Conservation (phyloP, 2,329 filamentous ascomycete genomes). For the Colletotrichum tanaceti region DNA sequence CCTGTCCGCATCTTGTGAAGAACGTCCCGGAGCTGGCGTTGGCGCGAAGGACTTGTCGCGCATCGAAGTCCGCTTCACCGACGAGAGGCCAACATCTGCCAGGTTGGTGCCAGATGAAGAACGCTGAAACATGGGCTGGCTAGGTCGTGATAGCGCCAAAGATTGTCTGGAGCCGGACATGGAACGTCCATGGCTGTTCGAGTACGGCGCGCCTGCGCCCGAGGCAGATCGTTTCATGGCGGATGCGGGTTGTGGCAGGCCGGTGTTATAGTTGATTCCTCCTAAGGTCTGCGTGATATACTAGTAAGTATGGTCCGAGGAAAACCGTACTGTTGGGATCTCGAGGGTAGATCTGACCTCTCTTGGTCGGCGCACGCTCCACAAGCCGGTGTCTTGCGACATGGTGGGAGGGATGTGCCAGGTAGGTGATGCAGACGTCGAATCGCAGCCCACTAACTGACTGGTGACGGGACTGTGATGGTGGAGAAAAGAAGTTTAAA, state of each 20-base stretch:
- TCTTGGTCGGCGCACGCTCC: conserved; percentile 90
- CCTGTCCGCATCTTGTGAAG: conserved; percentile 67
- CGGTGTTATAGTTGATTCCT: conserved; percentile 82
- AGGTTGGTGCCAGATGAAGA: conserved; percentile 86
- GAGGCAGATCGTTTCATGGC: conserved; percentile 94
- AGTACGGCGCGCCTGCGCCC: conserved; percentile 73
- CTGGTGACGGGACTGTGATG: conserved; percentile 5
- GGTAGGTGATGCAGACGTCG: conserved; percentile 6
- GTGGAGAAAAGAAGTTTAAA: not conserved
- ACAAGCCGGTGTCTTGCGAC: conserved; percentile 89
- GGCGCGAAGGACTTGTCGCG: conserved; percentile 70
- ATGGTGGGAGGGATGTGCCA: conserved; percentile 59
- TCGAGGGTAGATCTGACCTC: conserved; percentile 70
- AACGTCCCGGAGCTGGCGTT: conserved; percentile 52
- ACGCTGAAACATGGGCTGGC: conserved; percentile 87
- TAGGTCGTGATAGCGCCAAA: conserved; percentile 84
- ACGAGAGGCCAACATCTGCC: conserved; percentile 82
- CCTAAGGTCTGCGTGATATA: conserved; percentile 77
- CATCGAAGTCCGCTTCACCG: conserved; percentile 84
- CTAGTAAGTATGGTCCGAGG: conserved; percentile 6
- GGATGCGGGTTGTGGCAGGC: conserved; percentile 90
- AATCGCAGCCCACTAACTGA: conserved; percentile 16
- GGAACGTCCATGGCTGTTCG: conserved; percentile 79
- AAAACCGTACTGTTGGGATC: conserved; percentile 1
- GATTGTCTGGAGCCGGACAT: conserved; percentile 87